These are phyloP conservation scores for Pelargonium cotyledonis DNA, from an alignment of 441 rosid species.

Conservation along the genomic window DNA sequence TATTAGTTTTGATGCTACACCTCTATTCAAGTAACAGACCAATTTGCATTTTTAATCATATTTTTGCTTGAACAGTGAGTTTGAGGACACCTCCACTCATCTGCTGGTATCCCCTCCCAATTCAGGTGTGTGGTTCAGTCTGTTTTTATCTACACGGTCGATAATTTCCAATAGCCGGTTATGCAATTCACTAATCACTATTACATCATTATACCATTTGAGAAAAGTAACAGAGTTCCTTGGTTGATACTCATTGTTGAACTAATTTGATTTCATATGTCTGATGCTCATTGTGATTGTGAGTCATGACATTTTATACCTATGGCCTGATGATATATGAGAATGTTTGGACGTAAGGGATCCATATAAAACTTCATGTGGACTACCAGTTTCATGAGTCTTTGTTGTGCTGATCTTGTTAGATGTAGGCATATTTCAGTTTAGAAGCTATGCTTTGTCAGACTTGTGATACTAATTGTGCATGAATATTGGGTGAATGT, in stretches of 20 bases:
- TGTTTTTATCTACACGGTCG: background rate
- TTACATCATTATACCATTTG: background rate
- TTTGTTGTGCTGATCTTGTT: background rate
- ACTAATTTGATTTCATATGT: constrained; percentile 1
- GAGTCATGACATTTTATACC: background rate
- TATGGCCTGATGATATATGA: background rate
- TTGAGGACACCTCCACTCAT: constrained; percentile 18
- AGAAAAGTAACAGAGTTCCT: background rate
- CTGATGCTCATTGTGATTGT: background rate
- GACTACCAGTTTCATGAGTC: too few relatives aligned
- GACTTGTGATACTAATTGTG: background rate
- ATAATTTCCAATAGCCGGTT: background rate
- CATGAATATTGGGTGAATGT: background rate
- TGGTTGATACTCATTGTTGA: background rate
- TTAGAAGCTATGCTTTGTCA: background rate
- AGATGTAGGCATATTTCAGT: background rate
- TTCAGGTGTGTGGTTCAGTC: constrained; percentile 23
- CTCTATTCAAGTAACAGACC: background rate
- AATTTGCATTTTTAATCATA: background rate
- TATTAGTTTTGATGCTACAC: background rate
- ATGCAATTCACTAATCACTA: background rate
- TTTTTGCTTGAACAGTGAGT: constrained; percentile 23
- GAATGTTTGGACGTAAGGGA: background rate
- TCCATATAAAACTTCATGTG: background rate
- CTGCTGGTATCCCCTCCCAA: constrained; percentile 9